Conservation (phyloP, 2,329 filamentous ascomycete species). For the Penicillium polonicum region DNA sequence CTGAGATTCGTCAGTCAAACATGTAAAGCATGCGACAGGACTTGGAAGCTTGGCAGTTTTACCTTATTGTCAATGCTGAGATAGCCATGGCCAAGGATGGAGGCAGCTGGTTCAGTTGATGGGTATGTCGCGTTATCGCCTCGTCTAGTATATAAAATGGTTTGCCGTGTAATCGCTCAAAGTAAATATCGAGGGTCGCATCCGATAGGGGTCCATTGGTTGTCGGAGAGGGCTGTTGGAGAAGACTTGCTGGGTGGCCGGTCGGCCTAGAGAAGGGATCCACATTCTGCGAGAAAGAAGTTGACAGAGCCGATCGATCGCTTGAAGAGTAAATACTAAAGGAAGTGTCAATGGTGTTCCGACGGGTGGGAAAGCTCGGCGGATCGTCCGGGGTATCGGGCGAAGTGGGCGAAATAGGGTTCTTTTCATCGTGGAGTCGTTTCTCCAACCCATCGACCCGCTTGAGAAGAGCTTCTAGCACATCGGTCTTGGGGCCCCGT, state of each 20-base stretch:
- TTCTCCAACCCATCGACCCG: constrained; percentile 83
- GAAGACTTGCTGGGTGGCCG: constrained; percentile 13
- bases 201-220: constrained; percentile 53
- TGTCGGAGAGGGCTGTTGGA: constrained; percentile 19
- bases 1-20: constrained; percentile 45
- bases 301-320: constrained; percentile 16
- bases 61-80: constrained; percentile 62
- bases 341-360: constrained; percentile 22
- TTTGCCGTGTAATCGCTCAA: constrained; percentile 74
- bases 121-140: constrained; percentile 66
- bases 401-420: constrained; percentile 43
- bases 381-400: constrained; percentile 31
- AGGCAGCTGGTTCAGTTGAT: constrained; percentile 66
- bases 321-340: constrained; percentile 19
- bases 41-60: constrained; percentile 20
- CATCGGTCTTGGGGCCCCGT: constrained; percentile 84
- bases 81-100: constrained; percentile 53
- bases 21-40: constrained; percentile 22
- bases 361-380: constrained; percentile 14
- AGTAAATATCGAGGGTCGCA: constrained; percentile 73
- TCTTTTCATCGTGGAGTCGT: constrained; percentile 68
- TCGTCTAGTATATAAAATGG: constrained; percentile 82
- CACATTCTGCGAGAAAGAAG: constrained; percentile 16
- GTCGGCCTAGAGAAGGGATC: constrained; percentile 16
- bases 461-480: constrained; percentile 79